These are phyloP conservation scores for Fusarium clavum DNA, from an alignment of 2,329 filamentous ascomycete species.

Conservation along the genomic window DNA sequence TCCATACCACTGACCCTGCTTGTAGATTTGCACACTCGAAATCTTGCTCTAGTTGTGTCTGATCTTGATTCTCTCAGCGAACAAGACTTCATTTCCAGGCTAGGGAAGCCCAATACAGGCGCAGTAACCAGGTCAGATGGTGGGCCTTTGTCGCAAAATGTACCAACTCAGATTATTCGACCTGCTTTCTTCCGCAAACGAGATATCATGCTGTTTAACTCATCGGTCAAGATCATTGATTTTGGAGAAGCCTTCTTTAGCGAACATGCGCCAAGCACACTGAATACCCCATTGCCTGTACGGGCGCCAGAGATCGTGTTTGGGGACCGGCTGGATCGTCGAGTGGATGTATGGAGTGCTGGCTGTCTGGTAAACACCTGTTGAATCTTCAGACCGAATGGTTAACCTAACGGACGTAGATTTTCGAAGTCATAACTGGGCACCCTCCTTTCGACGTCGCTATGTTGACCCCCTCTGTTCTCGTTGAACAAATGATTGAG, in stretches of 20 bases:
- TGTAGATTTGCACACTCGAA: conserved; percentile 36
- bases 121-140: conserved; percentile 15
- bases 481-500: no score
- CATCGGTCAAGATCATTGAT: conserved; percentile 39
- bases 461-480: no score
- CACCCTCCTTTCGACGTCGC: no score
- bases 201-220: background rate
- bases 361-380: no score
- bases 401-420: no score
- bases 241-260: conserved; percentile 40
- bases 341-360: no score
- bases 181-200: conserved; percentile 5
- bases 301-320: conserved; percentile 42
- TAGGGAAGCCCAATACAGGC: conserved; percentile 19
- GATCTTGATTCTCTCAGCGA: conserved; percentile 6
- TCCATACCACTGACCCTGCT: background rate
- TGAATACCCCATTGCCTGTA: conserved; percentile 33
- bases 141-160: background rate
- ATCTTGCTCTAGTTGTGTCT: conserved; percentile 25
- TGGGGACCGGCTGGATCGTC: conserved; percentile 5
- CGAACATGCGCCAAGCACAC: background rate
- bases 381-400: no score
- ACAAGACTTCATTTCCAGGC: conserved; percentile 4
- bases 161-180: conserved; percentile 27
- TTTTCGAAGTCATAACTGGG: no score